Percentiles rank a stretch among this genome's conserved stretches.
phyloP scores from a whole-genome alignment of 2,329 filamentous ascomycete species.

The Bipolaris victoriae region DNA sequence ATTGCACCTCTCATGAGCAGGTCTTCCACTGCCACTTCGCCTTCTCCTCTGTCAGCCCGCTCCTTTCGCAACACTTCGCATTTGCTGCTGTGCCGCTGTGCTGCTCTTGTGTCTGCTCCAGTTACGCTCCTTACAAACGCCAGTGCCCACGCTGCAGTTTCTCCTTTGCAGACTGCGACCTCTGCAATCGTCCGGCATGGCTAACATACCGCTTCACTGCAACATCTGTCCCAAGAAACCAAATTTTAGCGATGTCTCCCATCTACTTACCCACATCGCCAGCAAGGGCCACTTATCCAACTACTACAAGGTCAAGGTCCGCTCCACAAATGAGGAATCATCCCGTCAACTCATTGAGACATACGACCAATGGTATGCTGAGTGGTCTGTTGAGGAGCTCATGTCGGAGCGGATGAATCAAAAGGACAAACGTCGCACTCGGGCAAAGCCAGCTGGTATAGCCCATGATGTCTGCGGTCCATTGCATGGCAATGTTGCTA shows the following conservation, averaged over 20 bases:
- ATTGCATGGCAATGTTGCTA: constrained; percentile 19
- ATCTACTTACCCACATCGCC: constrained; percentile 87
- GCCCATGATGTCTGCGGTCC: constrained; percentile 13
- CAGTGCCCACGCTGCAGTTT: constrained; percentile 9
- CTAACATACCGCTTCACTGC: constrained; percentile 73
- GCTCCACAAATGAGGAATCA: constrained; percentile 69
- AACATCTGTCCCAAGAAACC: constrained; percentile 81
- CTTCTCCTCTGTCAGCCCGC: constrained; percentile 43
- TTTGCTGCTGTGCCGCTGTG: constrained; percentile 31
- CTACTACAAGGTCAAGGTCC: constrained; percentile 80
- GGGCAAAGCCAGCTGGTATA: constrained; percentile 42
- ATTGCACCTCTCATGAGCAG: constrained; percentile 30
- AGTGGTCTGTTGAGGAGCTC: constrained; percentile 72
- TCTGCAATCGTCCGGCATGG: constrained; percentile 44
- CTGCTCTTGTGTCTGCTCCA: constrained; percentile 30
- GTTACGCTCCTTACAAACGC: constrained; percentile 36
- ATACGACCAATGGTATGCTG: constrained; percentile 80
- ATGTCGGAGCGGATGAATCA: constrained; percentile 78
- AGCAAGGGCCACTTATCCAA: constrained; percentile 91
- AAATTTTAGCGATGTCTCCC: constrained; percentile 86
- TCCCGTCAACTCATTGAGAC: constrained; percentile 67
- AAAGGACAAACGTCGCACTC: constrained; percentile 72
- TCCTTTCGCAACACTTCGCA: constrained; percentile 45
- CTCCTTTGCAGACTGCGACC: constrained; percentile 4
- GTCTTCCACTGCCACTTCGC: constrained; percentile 36